Evolutionary conservation across 805 yeast species (phyloP).

Genomic region (Lachancea dasiensis): DNA sequence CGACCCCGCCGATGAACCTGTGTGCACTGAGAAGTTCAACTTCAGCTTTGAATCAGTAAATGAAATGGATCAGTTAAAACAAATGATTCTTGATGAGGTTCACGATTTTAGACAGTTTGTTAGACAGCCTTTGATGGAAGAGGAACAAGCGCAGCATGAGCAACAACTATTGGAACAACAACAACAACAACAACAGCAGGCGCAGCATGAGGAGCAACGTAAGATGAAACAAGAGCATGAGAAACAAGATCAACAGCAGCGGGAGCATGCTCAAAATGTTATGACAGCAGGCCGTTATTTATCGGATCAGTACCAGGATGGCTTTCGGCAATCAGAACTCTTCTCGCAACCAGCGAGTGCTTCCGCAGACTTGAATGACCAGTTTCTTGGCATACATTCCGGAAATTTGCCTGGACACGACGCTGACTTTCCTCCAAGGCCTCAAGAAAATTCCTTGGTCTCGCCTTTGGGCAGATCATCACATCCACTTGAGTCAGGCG

Average conservation of each 20-base stretch:
- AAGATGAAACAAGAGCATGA: constrained; percentile 12
- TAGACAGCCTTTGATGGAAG: constrained; percentile 63
- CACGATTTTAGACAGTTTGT: constrained; percentile 72
- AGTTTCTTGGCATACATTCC: constrained; percentile 44
- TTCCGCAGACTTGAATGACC: constrained; percentile 25
- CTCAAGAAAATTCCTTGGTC: constrained; percentile 44
- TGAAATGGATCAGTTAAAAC: constrained; percentile 68
- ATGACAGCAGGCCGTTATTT: not conserved
- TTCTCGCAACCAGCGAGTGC: constrained; percentile 19
- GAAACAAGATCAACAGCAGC: constrained; percentile 1
- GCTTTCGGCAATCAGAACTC: constrained; percentile 17
- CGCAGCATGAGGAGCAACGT: constrained; percentile 16
- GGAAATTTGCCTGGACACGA: constrained; percentile 34
- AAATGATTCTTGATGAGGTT: constrained; percentile 78
- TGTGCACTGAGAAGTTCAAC: constrained; percentile 74
- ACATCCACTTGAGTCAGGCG: constrained; percentile 18
- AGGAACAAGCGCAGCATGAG: constrained; percentile 29
- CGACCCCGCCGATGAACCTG: constrained; percentile 88
- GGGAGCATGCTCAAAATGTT: not conserved
- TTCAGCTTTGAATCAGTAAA: constrained; percentile 82
- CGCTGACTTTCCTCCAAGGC: constrained; percentile 54
- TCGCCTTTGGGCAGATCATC: constrained; percentile 17
- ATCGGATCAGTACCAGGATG: constrained; percentile 10
- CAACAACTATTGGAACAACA: constrained; percentile 17
- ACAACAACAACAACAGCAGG: constrained; percentile 22